Evolutionary conservation across 2,329 filamentous ascomycete genomes (phyloP).

Genomic region (Ceratocystis papillata): DNA sequence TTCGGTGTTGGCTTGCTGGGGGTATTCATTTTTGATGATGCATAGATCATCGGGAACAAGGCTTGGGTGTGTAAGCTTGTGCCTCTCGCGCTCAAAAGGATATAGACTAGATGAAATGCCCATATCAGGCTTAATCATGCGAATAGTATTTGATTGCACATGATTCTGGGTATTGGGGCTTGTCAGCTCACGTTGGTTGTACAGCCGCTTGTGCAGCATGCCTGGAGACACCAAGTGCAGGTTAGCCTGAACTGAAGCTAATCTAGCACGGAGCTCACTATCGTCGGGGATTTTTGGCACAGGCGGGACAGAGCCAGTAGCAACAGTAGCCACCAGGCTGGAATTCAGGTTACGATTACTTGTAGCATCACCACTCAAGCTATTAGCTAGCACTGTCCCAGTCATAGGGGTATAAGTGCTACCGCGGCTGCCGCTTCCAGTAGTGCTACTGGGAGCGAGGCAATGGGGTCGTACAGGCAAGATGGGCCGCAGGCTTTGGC

Average conservation of each 20-base stretch:
- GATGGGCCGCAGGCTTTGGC: neutral
- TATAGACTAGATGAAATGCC: neutral
- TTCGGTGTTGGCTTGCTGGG: neutral
- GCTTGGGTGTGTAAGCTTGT: conserved; percentile 17
- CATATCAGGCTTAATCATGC: conserved; percentile 13
- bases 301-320: conserved; percentile 7
- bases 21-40: conserved; percentile 13
- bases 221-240: neutral
- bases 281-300: conserved; percentile 10
- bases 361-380: neutral
- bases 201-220: conserved; percentile 8
- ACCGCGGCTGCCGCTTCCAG: neutral
- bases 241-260: neutral
- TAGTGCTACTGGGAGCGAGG: neutral
- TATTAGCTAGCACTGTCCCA: neutral
- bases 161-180: neutral
- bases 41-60: conserved; percentile 18
- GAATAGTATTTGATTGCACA: neutral
- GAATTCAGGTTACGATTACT: neutral
- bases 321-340: neutral
- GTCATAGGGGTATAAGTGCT: neutral
- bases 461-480: conserved; percentile 3
- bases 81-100: neutral
- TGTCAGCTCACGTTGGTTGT: neutral
- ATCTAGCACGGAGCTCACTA: neutral